These are phyloP conservation scores for Teratosphaeria viscida DNA, from an alignment of 2,329 filamentous ascomycete species.

Conservation along the genomic window DNA sequence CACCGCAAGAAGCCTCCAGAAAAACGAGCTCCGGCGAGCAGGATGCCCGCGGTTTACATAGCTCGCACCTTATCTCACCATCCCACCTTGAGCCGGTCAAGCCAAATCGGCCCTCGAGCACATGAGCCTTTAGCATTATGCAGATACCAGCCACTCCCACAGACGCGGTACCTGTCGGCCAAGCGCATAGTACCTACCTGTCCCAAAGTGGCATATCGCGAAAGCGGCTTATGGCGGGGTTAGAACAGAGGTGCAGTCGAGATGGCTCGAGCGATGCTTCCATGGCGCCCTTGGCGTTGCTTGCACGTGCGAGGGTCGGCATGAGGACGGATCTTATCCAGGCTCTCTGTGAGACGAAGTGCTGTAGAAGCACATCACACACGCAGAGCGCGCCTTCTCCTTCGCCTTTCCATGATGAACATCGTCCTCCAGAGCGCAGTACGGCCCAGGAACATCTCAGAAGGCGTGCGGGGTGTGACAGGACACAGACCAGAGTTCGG, in stretches of 20 bases:
- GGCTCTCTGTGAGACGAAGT: background rate
- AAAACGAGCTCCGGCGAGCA: background rate
- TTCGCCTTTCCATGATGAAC: background rate
- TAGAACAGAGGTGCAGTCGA: background rate
- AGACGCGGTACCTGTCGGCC: background rate
- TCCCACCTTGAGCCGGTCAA: background rate
- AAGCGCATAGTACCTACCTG: background rate
- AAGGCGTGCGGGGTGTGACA: background rate
- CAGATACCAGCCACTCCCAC: background rate
- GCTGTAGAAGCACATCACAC: background rate
- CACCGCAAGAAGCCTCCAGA: background rate
- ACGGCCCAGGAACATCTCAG: too few species aligned
- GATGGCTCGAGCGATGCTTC: background rate
- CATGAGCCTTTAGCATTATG: background rate
- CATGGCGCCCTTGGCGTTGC: background rate
- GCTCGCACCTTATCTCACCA: background rate
- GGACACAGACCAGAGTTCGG: background rate
- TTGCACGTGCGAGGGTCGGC: background rate
- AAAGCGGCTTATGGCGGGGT: background rate
- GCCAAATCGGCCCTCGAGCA: background rate
- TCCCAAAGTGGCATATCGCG: background rate
- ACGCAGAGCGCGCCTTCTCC: background rate
- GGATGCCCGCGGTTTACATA: background rate
- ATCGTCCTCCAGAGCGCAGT: background rate
- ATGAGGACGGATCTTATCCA: background rate